Percentiles rank a stretch among this genome's conserved stretches.
Evolutionary conservation across 257 asterid species (phyloP).

Genomic region (Ballota nigra): DNA sequence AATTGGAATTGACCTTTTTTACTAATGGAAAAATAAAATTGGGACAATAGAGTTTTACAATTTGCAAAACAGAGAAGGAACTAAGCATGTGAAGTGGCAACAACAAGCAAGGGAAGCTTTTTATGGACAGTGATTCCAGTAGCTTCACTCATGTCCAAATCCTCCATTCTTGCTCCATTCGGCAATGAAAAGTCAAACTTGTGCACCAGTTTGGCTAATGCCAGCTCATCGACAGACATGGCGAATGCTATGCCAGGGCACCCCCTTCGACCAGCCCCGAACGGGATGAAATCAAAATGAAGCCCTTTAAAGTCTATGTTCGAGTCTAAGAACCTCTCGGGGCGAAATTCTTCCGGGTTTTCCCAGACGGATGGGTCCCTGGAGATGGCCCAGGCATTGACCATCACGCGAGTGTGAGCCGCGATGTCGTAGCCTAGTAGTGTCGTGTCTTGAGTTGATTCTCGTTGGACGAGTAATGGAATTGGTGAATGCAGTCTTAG

Average conservation of each 20-base stretch:
- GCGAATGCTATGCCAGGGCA: slow-evolving; percentile 51
- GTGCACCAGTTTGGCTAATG: slow-evolving; percentile 38
- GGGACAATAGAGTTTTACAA: too few relatives aligned
- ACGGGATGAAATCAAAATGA: slow-evolving; percentile 44
- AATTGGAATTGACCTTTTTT: too few relatives aligned
- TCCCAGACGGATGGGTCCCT: too few relatives aligned
- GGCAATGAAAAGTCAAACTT: slow-evolving; percentile 37
- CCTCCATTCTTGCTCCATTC: slow-evolving; percentile 15
- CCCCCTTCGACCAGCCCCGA: slow-evolving; percentile 56
- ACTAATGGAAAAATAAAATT: too few relatives aligned
- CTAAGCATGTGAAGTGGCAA: neutral
- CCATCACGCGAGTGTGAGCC: too few relatives aligned
- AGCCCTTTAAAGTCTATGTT: slow-evolving; percentile 20
- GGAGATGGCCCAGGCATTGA: too few relatives aligned
- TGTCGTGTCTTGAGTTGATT: neutral
- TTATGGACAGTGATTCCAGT: neutral
- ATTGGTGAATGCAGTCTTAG: too few relatives aligned
- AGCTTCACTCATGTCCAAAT: slow-evolving; percentile 8
- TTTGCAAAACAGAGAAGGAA: neutral
- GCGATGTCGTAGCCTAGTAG: too few relatives aligned
- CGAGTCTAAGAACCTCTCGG: too few relatives aligned
- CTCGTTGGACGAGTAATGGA: neutral
- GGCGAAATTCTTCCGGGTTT: too few relatives aligned
- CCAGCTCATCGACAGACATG: slow-evolving; percentile 31
- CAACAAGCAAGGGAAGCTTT: neutral